A percentile compares a stretch with the other conserved stretches of the same genome.
Conservation (phyloP, 208 protist genomes). For the Leishmania major region DNA sequence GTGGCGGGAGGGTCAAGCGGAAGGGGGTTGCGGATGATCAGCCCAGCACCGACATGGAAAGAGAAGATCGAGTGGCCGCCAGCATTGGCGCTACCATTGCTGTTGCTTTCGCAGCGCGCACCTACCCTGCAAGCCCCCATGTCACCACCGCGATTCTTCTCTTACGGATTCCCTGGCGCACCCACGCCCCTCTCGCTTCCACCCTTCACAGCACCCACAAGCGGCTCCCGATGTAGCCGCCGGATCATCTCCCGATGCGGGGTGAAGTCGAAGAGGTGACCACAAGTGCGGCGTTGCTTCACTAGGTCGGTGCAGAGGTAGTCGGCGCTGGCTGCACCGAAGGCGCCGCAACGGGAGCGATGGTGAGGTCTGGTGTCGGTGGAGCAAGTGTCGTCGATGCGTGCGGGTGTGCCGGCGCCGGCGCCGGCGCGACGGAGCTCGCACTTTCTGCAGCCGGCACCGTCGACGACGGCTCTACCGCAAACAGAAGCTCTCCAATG, state of each 20-base stretch:
- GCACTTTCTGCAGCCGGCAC: not conserved
- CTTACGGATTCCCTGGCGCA: not conserved
- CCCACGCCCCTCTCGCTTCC: not conserved
- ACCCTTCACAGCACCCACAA: not conserved
- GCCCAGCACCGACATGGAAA: not conserved
- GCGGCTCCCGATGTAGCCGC: not conserved
- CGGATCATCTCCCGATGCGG: not conserved
- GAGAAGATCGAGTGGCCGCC: not conserved
- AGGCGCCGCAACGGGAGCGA: not conserved
- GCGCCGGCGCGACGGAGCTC: not conserved
- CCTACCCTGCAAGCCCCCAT: not conserved
- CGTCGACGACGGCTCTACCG: conserved; percentile 4
- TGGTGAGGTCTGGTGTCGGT: not conserved
- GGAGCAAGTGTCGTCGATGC: not conserved
- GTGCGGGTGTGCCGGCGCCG: conserved; percentile 1
- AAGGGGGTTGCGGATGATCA: no score
- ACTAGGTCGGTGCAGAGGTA: not conserved
- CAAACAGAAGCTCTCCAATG: conserved; percentile 26
- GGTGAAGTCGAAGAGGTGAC: not conserved
- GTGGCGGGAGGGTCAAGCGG: not conserved
- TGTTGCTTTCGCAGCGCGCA: not conserved
- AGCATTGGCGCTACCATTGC: not conserved
- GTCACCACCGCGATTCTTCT: not conserved
- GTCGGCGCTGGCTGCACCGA: not conserved
- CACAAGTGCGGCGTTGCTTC: not conserved